These are phyloP conservation scores for Phytophthora rubi DNA, from an alignment of 352 stramenopile species.

Conservation along the genomic window DNA sequence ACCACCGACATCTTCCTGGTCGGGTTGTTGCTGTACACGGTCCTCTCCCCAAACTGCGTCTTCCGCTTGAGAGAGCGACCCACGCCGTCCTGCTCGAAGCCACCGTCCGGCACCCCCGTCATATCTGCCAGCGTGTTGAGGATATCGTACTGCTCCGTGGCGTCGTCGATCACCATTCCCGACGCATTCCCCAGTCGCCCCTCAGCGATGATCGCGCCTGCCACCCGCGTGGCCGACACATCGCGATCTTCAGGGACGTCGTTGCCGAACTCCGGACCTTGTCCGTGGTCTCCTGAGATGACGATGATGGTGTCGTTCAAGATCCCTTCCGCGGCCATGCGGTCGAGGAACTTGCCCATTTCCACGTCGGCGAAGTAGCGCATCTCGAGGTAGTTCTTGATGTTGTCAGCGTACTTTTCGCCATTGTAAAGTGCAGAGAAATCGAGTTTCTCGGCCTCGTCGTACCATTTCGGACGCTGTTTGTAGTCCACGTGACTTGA, in stretches of 20 bases:
- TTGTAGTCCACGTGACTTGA: slow-evolving; percentile 51
- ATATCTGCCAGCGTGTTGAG: slow-evolving; percentile 47
- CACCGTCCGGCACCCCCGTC: slow-evolving; percentile 28
- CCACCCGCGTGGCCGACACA: slow-evolving; percentile 40
- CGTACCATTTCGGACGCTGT: slow-evolving; percentile 45
- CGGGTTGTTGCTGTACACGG: slow-evolving; percentile 60
- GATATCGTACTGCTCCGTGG: slow-evolving; percentile 42
- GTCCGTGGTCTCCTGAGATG: slow-evolving; percentile 53
- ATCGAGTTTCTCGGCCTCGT: slow-evolving; percentile 33
- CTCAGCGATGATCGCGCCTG: slow-evolving; percentile 36
- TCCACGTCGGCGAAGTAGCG: slow-evolving; percentile 54
- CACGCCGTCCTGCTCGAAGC: slow-evolving; percentile 42
- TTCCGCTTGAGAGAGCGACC: slow-evolving; percentile 47
- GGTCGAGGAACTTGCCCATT: slow-evolving; percentile 56
- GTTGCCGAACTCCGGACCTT: slow-evolving; percentile 44
- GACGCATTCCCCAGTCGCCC: slow-evolving; percentile 28
- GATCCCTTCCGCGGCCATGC: slow-evolving; percentile 41
- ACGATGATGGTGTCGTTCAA: slow-evolving; percentile 60
- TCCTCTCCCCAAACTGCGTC: slow-evolving; percentile 28
- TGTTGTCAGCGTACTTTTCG: slow-evolving; percentile 22
- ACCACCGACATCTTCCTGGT: slow-evolving; percentile 41
- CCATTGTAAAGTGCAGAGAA: slow-evolving; percentile 39
- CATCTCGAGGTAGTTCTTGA: slow-evolving; percentile 49
- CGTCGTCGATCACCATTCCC: slow-evolving; percentile 30
- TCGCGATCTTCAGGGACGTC: slow-evolving; percentile 37